phyloP scores from a whole-genome alignment of 2,329 filamentous ascomycete species.

The Fusarium multiceps region DNA sequence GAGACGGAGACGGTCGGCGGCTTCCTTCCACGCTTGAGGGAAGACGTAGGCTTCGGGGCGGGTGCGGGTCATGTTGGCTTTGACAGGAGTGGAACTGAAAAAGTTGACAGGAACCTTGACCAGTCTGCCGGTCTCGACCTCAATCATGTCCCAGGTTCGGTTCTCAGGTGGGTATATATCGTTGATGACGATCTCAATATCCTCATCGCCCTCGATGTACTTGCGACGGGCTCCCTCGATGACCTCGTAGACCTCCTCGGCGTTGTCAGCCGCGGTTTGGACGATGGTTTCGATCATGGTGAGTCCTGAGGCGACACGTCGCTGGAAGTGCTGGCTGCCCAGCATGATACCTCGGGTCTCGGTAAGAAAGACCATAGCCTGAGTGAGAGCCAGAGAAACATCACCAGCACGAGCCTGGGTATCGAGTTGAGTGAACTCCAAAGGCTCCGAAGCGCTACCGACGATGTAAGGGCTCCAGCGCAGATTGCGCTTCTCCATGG shows the following conservation, averaged over 20 bases:
- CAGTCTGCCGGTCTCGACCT: conserved; percentile 41
- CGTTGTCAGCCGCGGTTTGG: conserved; percentile 43
- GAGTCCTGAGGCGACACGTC: conserved; percentile 45
- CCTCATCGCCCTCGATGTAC: conserved; percentile 33
- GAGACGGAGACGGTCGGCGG: conserved; percentile 41
- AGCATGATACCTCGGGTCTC: conserved; percentile 48
- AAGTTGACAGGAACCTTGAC: conserved; percentile 42
- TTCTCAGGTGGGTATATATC: conserved; percentile 38
- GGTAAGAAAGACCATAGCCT: conserved; percentile 44
- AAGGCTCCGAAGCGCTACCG: conserved; percentile 21
- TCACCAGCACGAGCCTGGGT: conserved; percentile 43
- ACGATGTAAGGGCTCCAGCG: conserved; percentile 47
- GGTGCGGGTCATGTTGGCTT: conserved; percentile 42
- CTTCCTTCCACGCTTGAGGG: conserved; percentile 40
- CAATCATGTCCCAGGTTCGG: conserved; percentile 45
- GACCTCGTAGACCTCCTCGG: conserved; percentile 28
- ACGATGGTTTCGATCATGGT: conserved; percentile 43
- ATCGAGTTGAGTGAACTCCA: conserved; percentile 45
- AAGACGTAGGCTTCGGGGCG: conserved; percentile 47
- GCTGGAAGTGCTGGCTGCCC: conserved; percentile 49
- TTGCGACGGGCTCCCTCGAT: conserved; percentile 42
- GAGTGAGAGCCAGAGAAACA: conserved; percentile 43
- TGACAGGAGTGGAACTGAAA: conserved; percentile 41
- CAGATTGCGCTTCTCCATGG: conserved; percentile 37
- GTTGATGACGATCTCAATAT: conserved; percentile 41